Base-by-base conservation (phyloP, 73 alveolate genomes). In the Strombidium stylifer region DNA sequence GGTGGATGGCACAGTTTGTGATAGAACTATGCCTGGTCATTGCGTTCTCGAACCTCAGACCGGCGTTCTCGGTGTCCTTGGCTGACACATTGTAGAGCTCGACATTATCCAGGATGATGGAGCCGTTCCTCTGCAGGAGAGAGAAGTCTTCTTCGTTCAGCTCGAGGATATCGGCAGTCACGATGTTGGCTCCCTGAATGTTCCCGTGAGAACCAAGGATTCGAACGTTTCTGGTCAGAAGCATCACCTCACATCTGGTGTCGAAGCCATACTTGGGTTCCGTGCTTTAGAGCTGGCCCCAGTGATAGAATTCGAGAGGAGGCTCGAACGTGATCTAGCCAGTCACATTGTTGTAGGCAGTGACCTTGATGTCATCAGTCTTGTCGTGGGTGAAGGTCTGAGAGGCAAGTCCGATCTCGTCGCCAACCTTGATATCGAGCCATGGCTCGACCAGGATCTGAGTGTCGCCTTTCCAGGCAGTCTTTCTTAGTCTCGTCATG, bases 51-150 rank as follows among this genome's bases (percentile, higher is more conserved):
- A 71, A 58, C 56, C 85, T 71, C 1, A 71, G 16, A 4, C 61
- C 74, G 8, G 85, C 85, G 20, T 71, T 71, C 37, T 44, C 56
- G 1, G 85, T 71, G 44, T 71, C 85, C n/a, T 58, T 41, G 24
- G 56, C 52, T n/a, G 76, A 56, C 45, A 58, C 30, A 28, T 71
- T 71, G 19, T 28, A 39, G 11, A 71, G 8, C 30, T 71, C 85
- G 6, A 71, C 75, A 34, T 41, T 32, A 10, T 71, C 60, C 40
- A 71, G 1, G 27, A 14, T 35, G n/a, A 69, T 56, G 3, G 7
- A 14, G 19, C 58, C 68, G 15, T 21, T 3, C 44, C 85, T 58
- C 3, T 32, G n/a, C n/a, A n/a, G n/a, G n/a, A n/a, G n/a, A n/a
- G n/a, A n/a, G n/a, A n/a, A n/a, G n/a, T n/a, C 1, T 34, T 18